Percentiles rank a stretch among this genome's conserved stretches.
Evolutionary conservation across 495 filamentous ascomycete genomes (phyloP).

Genomic region (Talaromyces borbonicus): DNA sequence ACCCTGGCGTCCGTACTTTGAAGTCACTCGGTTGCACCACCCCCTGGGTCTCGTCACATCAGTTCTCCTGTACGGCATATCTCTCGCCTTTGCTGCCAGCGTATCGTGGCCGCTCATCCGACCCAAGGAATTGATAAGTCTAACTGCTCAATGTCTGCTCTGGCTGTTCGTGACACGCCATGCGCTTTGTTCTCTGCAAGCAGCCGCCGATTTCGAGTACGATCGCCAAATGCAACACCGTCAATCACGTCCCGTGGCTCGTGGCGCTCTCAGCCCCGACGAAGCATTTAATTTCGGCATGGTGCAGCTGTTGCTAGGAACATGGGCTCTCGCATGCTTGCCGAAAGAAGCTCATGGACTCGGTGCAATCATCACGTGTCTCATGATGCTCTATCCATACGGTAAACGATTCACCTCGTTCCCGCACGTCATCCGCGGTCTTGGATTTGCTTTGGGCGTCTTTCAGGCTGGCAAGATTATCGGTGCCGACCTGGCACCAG

Average conservation of each 20-base stretch:
- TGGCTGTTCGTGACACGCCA: not conserved
- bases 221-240: not conserved
- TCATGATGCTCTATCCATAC: slow-evolving; percentile 3
- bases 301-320: not conserved
- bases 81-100: not conserved
- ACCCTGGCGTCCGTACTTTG: slow-evolving; percentile 2
- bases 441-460: not conserved
- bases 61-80: not conserved
- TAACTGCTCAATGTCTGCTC: not conserved
- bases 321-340: not conserved
- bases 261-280: not conserved
- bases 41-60: not conserved
- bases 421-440: not conserved
- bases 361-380: not conserved
- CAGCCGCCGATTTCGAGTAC: not conserved
- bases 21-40: not conserved
- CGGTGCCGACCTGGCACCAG: not conserved
- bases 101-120: not conserved
- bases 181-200: not conserved
- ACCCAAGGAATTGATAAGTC: not conserved
- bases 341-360: not conserved
- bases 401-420: not conserved
- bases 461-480: not conserved
- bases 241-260: not conserved
- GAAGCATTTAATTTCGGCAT: not conserved